Evolutionary conservation across 2,329 filamentous ascomycete species (phyloP).

Genomic region (Aspergillus cejpii): DNA sequence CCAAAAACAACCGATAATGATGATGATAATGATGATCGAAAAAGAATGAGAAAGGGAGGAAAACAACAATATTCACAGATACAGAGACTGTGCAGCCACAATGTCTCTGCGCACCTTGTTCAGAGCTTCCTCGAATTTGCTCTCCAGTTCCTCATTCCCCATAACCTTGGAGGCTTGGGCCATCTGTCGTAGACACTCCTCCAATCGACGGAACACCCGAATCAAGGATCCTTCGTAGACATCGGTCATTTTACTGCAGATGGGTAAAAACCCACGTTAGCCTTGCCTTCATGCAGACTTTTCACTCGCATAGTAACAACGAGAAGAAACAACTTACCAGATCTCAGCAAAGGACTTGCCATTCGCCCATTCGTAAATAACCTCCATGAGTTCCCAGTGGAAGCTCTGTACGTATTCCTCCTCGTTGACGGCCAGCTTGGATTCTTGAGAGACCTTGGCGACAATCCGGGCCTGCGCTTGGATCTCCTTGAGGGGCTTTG

Average conservation of each 20-base stretch:
- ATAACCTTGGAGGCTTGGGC: slow-evolving; percentile 94
- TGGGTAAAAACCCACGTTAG: slow-evolving; percentile 10
- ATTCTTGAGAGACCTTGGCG: slow-evolving; percentile 90
- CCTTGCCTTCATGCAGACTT: slow-evolving; percentile 2
- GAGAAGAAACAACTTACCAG: slow-evolving; percentile 59
- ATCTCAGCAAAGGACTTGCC: slow-evolving; percentile 88
- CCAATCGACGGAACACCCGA: slow-evolving; percentile 87
- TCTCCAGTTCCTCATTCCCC: slow-evolving; percentile 88
- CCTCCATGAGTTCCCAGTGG: slow-evolving; percentile 96
- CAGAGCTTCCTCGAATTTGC: slow-evolving; percentile 83
- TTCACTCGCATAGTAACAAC: slow-evolving; percentile 3
- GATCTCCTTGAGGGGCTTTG: slow-evolving; percentile 79
- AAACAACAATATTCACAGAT: slow-evolving; percentile 54
- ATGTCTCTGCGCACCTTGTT: slow-evolving; percentile 86
- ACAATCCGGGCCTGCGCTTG: slow-evolving; percentile 79
- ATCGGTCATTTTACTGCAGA: slow-evolving; percentile 89
- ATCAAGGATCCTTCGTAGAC: slow-evolving; percentile 96
- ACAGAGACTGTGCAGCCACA: slow-evolving; percentile 88
- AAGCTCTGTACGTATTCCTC: slow-evolving; percentile 85
- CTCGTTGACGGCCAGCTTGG: slow-evolving; percentile 88
- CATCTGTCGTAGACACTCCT: slow-evolving; percentile 91
- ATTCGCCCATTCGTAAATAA: slow-evolving; percentile 85
- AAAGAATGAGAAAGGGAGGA: slow-evolving; percentile 3
- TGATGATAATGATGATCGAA: background rate
- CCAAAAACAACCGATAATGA: slow-evolving; percentile 9